Conservation (phyloP, 305 asterid species). For the Andrographis paniculata region DNA sequence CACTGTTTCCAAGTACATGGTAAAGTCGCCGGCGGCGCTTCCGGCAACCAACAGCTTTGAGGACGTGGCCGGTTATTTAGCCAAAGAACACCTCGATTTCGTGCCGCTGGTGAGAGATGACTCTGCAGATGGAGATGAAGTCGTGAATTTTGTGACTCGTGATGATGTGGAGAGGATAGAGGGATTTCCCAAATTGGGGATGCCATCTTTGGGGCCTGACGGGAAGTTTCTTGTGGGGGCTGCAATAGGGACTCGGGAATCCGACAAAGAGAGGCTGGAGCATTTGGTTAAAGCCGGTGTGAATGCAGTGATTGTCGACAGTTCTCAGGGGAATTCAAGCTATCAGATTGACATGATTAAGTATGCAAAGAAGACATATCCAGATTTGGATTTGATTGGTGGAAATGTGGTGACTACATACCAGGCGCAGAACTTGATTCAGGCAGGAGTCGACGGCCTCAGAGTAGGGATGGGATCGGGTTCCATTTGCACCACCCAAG, state of each 20-base stretch:
- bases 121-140: slow-evolving; percentile 37
- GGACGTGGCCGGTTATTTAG: slow-evolving; percentile 72
- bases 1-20: slow-evolving; percentile 57
- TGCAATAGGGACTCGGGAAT: slow-evolving; percentile 76
- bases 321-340: slow-evolving; percentile 86
- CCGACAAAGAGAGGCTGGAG: slow-evolving; percentile 82
- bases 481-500: slow-evolving; percentile 95
- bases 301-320: slow-evolving; percentile 72
- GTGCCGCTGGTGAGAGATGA: slow-evolving; percentile 47
- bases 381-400: slow-evolving; percentile 76
- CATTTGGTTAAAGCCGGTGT: slow-evolving; percentile 81
- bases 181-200: slow-evolving; percentile 70
- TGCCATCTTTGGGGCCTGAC: slow-evolving; percentile 60
- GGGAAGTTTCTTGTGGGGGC: slow-evolving; percentile 88
- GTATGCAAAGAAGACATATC: slow-evolving; percentile 57
- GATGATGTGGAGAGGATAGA: slow-evolving; percentile 51
- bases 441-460: slow-evolving; percentile 83
- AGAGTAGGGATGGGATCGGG: slow-evolving; percentile 99
- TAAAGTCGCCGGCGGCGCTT: slow-evolving; percentile 27
- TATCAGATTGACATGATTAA: slow-evolving; percentile 91
- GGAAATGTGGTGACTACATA: slow-evolving; percentile 81
- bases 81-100: slow-evolving; percentile 37
- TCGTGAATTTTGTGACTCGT: slow-evolving; percentile 50
- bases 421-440: slow-evolving; percentile 90
- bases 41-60: slow-evolving; percentile 58